These are phyloP conservation scores for Naganishia cerealis DNA, from an alignment of 1,284 basidiomycete species.

Conservation along the genomic window DNA sequence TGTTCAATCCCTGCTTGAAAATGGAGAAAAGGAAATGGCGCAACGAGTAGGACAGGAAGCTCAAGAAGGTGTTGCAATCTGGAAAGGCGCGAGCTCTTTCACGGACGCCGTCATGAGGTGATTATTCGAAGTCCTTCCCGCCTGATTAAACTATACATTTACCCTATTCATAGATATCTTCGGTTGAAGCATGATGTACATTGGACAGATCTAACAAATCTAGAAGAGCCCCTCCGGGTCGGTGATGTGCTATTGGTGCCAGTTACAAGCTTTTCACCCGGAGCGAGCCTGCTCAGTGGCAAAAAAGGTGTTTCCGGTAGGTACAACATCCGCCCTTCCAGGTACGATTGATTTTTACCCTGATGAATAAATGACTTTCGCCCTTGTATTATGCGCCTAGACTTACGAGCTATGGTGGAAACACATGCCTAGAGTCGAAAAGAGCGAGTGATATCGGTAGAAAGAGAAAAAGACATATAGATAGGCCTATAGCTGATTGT, in stretches of 20 bases:
- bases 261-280: conserved; percentile 54
- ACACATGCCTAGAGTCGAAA: conserved; percentile 33
- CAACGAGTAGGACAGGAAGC: conserved; percentile 41
- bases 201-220: conserved; percentile 49
- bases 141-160: background rate
- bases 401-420: conserved; percentile 48
- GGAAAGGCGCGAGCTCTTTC: conserved; percentile 53
- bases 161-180: conserved; percentile 42
- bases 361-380: background rate
- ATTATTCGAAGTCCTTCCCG: background rate
- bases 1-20: conserved; percentile 36
- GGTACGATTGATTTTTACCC: background rate
- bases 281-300: conserved; percentile 51
- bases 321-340: conserved; percentile 26
- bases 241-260: conserved; percentile 53
- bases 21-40: conserved; percentile 40
- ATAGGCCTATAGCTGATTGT: too few relatives aligned
- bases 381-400: conserved; percentile 30
- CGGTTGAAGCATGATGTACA: conserved; percentile 43
- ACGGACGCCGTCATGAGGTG: conserved; percentile 22
- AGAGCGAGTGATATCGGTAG: too few relatives aligned
- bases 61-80: conserved; percentile 50
- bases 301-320: conserved; percentile 39
- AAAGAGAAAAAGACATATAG: too few relatives aligned
- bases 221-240: conserved; percentile 46